Evolutionary conservation across 192 early-diverging fungal genomes (phyloP).

Genomic region (Phlyctochytrium planicorne): DNA sequence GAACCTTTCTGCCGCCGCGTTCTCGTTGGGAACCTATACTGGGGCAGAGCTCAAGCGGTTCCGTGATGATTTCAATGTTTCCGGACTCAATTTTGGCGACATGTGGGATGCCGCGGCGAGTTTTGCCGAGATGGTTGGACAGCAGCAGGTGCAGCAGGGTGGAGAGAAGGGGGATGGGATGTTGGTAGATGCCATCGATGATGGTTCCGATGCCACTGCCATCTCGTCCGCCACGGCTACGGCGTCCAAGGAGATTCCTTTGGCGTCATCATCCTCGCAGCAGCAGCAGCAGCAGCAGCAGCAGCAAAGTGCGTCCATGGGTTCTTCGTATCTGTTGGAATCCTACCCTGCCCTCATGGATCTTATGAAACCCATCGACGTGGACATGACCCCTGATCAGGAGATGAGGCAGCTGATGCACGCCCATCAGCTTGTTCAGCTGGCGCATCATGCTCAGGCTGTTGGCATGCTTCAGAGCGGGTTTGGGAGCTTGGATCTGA

Average conservation of each 20-base stretch:
- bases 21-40: constrained; percentile 43
- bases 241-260: background rate
- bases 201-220: background rate
- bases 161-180: background rate
- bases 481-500: background rate
- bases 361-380: constrained; percentile 16
- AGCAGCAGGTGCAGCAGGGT: background rate
- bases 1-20: constrained; percentile 37
- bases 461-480: background rate
- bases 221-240: background rate
- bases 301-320: background rate
- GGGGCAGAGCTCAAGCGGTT: constrained; percentile 39
- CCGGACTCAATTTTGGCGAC: constrained; percentile 15
- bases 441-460: constrained; percentile 12
- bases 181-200: background rate
- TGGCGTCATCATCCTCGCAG: background rate
- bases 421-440: constrained; percentile 24
- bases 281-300: background rate
- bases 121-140: background rate
- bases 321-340: background rate
- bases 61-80: constrained; percentile 31
- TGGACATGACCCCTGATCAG: constrained; percentile 18
- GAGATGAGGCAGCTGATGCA: constrained; percentile 16
- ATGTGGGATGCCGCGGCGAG: background rate
- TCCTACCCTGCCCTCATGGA: background rate